Evolutionary conservation across 768 basidiomycete species (phyloP).

Genomic region (Mycena alexandri): DNA sequence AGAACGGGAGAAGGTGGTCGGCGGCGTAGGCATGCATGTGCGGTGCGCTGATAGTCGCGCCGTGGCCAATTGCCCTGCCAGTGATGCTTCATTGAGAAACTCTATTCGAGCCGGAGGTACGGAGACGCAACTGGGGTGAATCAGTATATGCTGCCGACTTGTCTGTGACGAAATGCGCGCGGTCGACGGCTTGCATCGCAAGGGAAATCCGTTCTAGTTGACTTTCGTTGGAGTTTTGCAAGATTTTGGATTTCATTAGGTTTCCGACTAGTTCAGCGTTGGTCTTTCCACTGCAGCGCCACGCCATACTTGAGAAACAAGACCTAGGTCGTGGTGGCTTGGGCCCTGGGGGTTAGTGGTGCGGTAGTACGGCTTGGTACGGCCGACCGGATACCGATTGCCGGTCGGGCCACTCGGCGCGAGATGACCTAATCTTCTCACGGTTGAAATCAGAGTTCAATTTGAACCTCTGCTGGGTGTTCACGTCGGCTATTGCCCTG

Average conservation of each 20-base stretch:
- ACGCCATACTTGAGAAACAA: constrained; percentile 71
- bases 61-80: constrained; percentile 77
- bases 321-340: no score
- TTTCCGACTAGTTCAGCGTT: constrained; percentile 83
- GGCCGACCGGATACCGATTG: no score
- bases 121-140: constrained; percentile 73
- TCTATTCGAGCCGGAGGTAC: not conserved
- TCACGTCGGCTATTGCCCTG: no score
- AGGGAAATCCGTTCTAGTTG: constrained; percentile 70
- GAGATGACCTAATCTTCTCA: no score
- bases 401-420: no score
- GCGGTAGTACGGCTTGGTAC: no score
- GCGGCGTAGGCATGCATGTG: constrained; percentile 97
- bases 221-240: constrained; percentile 46
- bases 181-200: constrained; percentile 78
- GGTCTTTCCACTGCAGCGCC: constrained; percentile 78
- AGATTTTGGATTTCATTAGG: constrained; percentile 51
- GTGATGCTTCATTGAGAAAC: constrained; percentile 11
- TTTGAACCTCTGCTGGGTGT: no score
- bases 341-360: no score
- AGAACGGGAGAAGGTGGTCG: constrained; percentile 80
- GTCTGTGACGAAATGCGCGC: constrained; percentile 73
- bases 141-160: constrained; percentile 76
- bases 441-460: no score
- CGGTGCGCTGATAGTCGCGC: constrained; percentile 95